phyloP scores from a whole-genome alignment of 208 protist genomes.

The Acanthamoeba comandoni region DNA sequence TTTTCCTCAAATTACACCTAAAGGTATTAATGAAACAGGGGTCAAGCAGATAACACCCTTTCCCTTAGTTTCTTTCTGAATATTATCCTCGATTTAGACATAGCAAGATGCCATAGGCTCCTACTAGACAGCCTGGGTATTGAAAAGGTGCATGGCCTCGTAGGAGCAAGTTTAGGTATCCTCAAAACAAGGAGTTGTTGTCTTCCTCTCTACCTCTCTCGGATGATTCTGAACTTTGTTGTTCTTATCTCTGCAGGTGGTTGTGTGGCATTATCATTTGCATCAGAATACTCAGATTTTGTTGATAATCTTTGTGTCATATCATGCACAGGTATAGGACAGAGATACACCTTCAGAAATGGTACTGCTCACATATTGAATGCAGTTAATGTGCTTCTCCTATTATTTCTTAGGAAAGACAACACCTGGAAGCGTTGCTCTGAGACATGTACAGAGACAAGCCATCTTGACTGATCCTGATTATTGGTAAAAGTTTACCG shows the following conservation, averaged over 20 bases:
- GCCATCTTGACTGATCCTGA: slow-evolving; percentile 35
- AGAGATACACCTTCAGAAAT: background rate
- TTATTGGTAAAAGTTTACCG: slow-evolving; percentile 6
- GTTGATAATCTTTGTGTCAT: slow-evolving; percentile 72
- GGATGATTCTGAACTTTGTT: background rate
- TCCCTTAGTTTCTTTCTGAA: background rate
- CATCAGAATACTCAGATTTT: slow-evolving; percentile 61
- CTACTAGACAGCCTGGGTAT: slow-evolving; percentile 51
- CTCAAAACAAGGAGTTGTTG: background rate
- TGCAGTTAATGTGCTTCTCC: too few relatives aligned
- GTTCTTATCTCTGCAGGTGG: slow-evolving; percentile 28
- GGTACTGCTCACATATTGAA: background rate
- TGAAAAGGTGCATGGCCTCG: slow-evolving; percentile 33
- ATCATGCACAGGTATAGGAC: slow-evolving; percentile 28
- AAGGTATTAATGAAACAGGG: background rate
- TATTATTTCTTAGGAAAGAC: slow-evolving; percentile 15
- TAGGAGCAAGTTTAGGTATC: slow-evolving; percentile 49
- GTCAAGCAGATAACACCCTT: background rate
- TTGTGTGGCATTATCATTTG: slow-evolving; percentile 60
- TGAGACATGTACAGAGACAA: slow-evolving; percentile 54
- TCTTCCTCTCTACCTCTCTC: background rate
- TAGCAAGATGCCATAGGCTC: slow-evolving; percentile 45
- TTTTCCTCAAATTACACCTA: slow-evolving; percentile 61
- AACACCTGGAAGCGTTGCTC: slow-evolving; percentile 33
- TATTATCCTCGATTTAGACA: background rate